These are phyloP conservation scores for Rhinocladiella mackenziei DNA, from an alignment of 2,329 filamentous ascomycete genomes.

Conservation along the genomic window DNA sequence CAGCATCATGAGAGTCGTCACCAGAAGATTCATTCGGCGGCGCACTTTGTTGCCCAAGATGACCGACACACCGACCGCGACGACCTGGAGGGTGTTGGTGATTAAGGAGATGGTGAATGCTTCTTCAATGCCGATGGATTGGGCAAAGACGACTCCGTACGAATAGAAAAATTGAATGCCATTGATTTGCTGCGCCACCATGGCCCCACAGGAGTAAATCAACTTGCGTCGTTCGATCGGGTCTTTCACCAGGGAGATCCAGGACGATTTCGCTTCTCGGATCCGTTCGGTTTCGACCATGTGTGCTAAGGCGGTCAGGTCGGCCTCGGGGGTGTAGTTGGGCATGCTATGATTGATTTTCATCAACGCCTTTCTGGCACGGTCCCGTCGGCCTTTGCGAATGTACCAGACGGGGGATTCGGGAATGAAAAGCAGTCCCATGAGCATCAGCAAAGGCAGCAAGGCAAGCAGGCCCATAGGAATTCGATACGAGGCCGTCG, in stretches of 20 bases:
- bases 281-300: constrained; percentile 10
- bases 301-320: background rate
- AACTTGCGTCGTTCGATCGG: constrained; percentile 48
- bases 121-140: constrained; percentile 17
- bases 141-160: constrained; percentile 13
- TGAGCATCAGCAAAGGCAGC: constrained; percentile 30
- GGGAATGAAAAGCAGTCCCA: constrained; percentile 30
- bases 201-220: constrained; percentile 28
- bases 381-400: constrained; percentile 30
- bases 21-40: constrained; percentile 6
- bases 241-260: constrained; percentile 41
- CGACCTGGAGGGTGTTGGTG: constrained; percentile 10
- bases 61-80: constrained; percentile 10
- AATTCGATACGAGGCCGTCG: constrained; percentile 31
- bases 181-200: constrained; percentile 17
- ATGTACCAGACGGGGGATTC: constrained; percentile 37
- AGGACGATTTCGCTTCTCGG: constrained; percentile 32
- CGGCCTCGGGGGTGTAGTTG: constrained; percentile 1
- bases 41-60: constrained; percentile 9
- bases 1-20: constrained; percentile 14
- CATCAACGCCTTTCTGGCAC: constrained; percentile 35
- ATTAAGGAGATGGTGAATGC: constrained; percentile 11
- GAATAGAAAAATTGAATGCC: constrained; percentile 19
- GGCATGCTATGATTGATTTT: constrained; percentile 32
- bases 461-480: constrained; percentile 32